These are phyloP conservation scores for Furcasterigmium sp. DNA, from an alignment of 2,329 filamentous ascomycete species.

Conservation along the genomic window DNA sequence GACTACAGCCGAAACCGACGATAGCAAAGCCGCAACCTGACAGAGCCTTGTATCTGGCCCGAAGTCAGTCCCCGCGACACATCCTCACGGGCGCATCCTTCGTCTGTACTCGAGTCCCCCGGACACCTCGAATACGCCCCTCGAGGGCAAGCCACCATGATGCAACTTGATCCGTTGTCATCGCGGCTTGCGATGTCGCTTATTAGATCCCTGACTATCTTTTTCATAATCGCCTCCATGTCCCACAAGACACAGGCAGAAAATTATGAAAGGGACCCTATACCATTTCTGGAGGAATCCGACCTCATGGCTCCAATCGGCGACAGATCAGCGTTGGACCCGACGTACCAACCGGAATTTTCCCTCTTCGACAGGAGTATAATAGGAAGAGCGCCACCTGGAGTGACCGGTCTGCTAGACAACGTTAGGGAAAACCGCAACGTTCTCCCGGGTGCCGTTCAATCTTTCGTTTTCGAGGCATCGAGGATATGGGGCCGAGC, in stretches of 20 bases:
- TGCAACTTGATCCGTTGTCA: slow-evolving; percentile 64
- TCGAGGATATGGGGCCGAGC: slow-evolving; percentile 40
- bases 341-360: slow-evolving; percentile 58
- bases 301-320: slow-evolving; percentile 9
- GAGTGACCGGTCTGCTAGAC: slow-evolving; percentile 50
- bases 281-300: slow-evolving; percentile 16
- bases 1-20: too few species aligned
- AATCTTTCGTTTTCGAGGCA: slow-evolving; percentile 60
- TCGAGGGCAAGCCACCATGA: slow-evolving; percentile 38
- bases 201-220: slow-evolving; percentile 46
- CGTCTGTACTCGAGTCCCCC: too few species aligned
- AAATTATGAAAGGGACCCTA: slow-evolving; percentile 32
- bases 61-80: too few species aligned
- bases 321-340: slow-evolving; percentile 12
- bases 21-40: too few species aligned
- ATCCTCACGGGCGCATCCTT: too few species aligned
- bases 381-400: slow-evolving; percentile 53
- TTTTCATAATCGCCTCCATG: slow-evolving; percentile 53
- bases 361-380: slow-evolving; percentile 55
- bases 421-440: slow-evolving; percentile 58
- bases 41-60: too few species aligned
- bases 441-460: slow-evolving; percentile 55
- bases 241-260: slow-evolving; percentile 58
- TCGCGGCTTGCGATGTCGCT: slow-evolving; percentile 66
- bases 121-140: slow-evolving; percentile 18